phyloP scores from a whole-genome alignment of 805 yeast species.

The Wickerhamiella domercqiae region DNA sequence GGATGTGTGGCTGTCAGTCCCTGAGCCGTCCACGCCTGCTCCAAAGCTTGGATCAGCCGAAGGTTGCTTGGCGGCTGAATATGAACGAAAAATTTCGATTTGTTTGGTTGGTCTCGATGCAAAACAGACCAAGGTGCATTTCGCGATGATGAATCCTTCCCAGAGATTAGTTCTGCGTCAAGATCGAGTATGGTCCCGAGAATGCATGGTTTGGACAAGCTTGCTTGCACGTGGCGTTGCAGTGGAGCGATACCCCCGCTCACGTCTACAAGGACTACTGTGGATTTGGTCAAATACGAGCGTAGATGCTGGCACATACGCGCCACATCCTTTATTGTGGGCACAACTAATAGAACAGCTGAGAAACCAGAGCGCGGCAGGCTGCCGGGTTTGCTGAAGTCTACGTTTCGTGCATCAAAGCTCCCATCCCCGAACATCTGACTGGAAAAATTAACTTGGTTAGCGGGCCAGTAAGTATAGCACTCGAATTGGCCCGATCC shows the following conservation, averaged over 20 bases:
- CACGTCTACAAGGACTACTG: slow-evolving; percentile 16
- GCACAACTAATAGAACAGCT: slow-evolving; percentile 14
- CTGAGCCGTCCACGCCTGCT: slow-evolving; percentile 10
- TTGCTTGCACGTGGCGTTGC: slow-evolving; percentile 15
- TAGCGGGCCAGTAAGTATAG: slow-evolving; percentile 19
- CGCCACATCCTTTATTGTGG: slow-evolving; percentile 18
- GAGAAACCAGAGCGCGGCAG: slow-evolving; percentile 9
- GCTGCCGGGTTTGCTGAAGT: slow-evolving; percentile 7
- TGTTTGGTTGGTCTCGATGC: slow-evolving; percentile 4
- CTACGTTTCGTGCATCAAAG: slow-evolving; percentile 13
- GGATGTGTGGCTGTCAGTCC: slow-evolving; percentile 12
- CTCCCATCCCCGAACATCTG: slow-evolving; percentile 10
- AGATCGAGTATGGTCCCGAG: slow-evolving; percentile 16
- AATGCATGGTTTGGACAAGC: slow-evolving; percentile 11
- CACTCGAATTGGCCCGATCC: slow-evolving; percentile 11
- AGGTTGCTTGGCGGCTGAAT: slow-evolving; percentile 13
- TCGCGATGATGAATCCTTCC: background rate
- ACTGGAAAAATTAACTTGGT: slow-evolving; percentile 11
- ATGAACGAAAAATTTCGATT: slow-evolving; percentile 1
- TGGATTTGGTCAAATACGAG: slow-evolving; percentile 13
- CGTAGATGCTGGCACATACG: slow-evolving; percentile 17
- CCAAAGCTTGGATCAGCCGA: slow-evolving; percentile 7
- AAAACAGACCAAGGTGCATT: slow-evolving; percentile 7
- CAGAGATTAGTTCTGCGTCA: slow-evolving; percentile 12
- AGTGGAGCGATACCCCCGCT: slow-evolving; percentile 17